Evolutionary conservation across 805 yeast genomes (phyloP).

Genomic region (Cyberlindnera maclurae): DNA sequence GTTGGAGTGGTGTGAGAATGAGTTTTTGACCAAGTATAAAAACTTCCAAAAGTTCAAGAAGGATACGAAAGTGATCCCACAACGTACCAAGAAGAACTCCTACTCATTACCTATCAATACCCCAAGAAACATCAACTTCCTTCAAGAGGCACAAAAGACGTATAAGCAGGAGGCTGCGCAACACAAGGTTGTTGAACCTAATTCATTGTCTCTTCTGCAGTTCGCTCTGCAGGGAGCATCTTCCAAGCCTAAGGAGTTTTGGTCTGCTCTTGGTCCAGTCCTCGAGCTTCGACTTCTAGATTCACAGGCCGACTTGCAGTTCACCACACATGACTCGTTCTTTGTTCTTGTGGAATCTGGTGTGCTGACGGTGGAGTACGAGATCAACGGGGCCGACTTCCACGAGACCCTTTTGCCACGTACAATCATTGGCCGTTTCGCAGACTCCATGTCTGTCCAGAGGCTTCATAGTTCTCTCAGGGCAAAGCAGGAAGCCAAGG

Average conservation of each 20-base stretch:
- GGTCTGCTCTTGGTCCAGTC: constrained; percentile 6
- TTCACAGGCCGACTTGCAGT: constrained; percentile 43
- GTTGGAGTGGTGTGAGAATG: constrained; percentile 95
- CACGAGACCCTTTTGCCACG: constrained; percentile 43
- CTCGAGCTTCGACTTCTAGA: constrained; percentile 37
- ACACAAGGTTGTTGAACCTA: constrained; percentile 26
- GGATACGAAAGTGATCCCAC: constrained; percentile 2
- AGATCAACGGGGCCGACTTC: constrained; percentile 30
- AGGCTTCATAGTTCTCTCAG: constrained; percentile 40
- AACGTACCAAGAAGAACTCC: constrained; percentile 1
- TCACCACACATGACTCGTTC: constrained; percentile 23
- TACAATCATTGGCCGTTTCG: constrained; percentile 46
- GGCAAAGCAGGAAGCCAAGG: constrained; percentile 53
- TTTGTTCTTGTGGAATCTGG: constrained; percentile 57
- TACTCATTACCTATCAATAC: constrained; percentile 24
- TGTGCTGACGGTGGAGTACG: constrained; percentile 42
- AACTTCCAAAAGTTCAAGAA: constrained; percentile 23
- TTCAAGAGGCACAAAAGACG: constrained; percentile 32
- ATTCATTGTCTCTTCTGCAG: constrained; percentile 7
- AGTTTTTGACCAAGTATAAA: constrained; percentile 47
- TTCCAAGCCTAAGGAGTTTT: constrained; percentile 5
- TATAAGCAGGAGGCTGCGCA: constrained; percentile 12
- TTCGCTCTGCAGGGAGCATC: constrained; percentile 10
- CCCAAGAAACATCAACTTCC: constrained; percentile 34
- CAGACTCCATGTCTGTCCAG: constrained; percentile 22